These are phyloP conservation scores for Lanmaoa pseudosensibilis DNA, from an alignment of 768 basidiomycete species.

Conservation along the genomic window DNA sequence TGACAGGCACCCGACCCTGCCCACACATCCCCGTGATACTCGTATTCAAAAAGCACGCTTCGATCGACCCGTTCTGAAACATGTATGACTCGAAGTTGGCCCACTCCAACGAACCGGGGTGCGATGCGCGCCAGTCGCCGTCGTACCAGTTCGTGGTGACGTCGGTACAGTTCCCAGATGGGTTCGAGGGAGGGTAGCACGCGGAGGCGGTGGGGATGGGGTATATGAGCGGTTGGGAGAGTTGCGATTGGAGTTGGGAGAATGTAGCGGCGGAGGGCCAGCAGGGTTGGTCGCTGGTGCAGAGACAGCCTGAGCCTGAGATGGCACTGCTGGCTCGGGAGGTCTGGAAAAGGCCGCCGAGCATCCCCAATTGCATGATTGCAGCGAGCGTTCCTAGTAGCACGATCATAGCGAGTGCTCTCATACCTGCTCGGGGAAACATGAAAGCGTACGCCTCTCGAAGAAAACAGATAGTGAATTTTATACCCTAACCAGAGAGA, in stretches of 20 bases:
- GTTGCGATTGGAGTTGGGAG: constrained; percentile 30
- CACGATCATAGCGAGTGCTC: not conserved
- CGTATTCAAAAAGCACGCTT: constrained; percentile 37
- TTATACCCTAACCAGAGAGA: not conserved
- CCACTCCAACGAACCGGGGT: constrained; percentile 41
- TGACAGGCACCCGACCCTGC: constrained; percentile 20
- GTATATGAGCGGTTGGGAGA: constrained; percentile 46
- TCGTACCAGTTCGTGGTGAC: constrained; percentile 30
- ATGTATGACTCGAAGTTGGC: constrained; percentile 35
- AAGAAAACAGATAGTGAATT: not conserved
- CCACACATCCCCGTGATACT: constrained; percentile 18
- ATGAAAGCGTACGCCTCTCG: not conserved
- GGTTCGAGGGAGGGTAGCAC: constrained; percentile 40
- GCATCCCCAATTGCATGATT: too few relatives aligned
- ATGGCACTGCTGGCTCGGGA: not conserved
- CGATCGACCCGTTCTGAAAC: constrained; percentile 47
- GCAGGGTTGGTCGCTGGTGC: constrained; percentile 39
- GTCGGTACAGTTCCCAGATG: constrained; percentile 41
- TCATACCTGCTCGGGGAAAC: not conserved
- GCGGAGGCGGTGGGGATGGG: constrained; percentile 41
- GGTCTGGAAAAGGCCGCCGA: not conserved
- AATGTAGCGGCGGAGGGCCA: constrained; percentile 44
- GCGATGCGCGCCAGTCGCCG: constrained; percentile 42
- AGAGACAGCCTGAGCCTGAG: constrained; percentile 31
- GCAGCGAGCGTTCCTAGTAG: not conserved